Evolutionary conservation across 208 protist species (phyloP).

Genomic region (Endotrypanum monterogeii): DNA sequence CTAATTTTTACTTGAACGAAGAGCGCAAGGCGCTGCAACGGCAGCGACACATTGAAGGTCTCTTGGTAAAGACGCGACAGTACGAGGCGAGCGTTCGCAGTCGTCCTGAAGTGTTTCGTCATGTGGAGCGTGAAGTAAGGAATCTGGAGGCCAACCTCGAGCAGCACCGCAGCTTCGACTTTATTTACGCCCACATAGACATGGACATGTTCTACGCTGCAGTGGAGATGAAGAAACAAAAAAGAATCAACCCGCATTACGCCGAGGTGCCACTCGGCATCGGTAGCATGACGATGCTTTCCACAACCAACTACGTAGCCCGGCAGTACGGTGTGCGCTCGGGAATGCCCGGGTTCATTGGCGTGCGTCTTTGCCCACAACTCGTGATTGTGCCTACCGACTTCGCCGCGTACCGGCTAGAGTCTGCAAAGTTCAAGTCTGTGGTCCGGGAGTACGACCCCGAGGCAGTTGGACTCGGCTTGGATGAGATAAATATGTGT

Average conservation of each 20-base stretch:
- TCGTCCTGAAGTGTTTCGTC: conserved; percentile 14
- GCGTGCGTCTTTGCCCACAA: conserved; percentile 75
- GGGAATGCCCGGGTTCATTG: conserved; percentile 96
- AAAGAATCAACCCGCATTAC: conserved; percentile 84
- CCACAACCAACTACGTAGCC: conserved; percentile 94
- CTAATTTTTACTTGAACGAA: conserved; percentile 70
- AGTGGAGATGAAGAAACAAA: conserved; percentile 91
- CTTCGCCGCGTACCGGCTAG: conserved; percentile 61
- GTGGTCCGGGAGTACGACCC: conserved; percentile 83
- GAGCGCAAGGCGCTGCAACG: conserved; percentile 56
- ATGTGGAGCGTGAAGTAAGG: conserved; percentile 21
- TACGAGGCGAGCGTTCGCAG: conserved; percentile 30
- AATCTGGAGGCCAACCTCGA: conserved; percentile 43
- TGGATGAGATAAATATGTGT: conserved; percentile 82
- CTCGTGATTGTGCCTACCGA: conserved; percentile 78
- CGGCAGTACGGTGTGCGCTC: conserved; percentile 92
- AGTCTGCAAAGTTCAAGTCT: conserved; percentile 52
- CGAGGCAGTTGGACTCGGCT: conserved; percentile 47
- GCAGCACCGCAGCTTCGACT: conserved; percentile 32
- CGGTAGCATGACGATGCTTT: conserved; percentile 90
- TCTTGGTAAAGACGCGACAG: conserved; percentile 39
- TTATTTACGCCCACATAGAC: conserved; percentile 71
- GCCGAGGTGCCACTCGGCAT: conserved; percentile 89
- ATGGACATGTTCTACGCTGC: conserved; percentile 94
- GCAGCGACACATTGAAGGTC: conserved; percentile 35